These are phyloP conservation scores for Daphne laureola DNA, from an alignment of 441 rosid genomes.

Conservation along the genomic window DNA sequence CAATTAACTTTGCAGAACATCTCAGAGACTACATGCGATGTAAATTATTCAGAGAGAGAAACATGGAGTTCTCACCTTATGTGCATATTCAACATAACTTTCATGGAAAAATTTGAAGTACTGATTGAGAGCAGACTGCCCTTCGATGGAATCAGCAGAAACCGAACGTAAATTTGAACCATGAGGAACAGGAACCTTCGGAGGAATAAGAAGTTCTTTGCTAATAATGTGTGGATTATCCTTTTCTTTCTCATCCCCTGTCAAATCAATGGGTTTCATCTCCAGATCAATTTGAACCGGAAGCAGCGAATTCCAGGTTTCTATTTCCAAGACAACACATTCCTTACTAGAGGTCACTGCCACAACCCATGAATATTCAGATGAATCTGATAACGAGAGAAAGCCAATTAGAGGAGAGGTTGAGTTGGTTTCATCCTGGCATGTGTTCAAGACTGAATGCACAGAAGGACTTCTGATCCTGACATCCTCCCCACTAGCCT, in stretches of 20 bases:
- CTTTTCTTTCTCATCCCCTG: conserved; percentile 35
- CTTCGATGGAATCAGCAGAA: conserved; percentile 87
- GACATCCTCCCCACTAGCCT: conserved; percentile 67
- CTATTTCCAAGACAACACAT: conserved; percentile 84
- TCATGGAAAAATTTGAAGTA: conserved; percentile 91
- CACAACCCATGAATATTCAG: conserved; percentile 83
- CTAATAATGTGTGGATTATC: conserved; percentile 59
- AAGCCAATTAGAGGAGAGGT: conserved; percentile 56
- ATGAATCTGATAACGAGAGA: conserved; percentile 68
- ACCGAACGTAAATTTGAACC: conserved; percentile 61
- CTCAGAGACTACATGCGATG: too few species aligned
- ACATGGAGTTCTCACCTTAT: conserved; percentile 50
- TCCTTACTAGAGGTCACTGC: conserved; percentile 58
- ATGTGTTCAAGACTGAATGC: conserved; percentile 77
- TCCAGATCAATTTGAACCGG: conserved; percentile 48
- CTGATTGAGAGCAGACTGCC: conserved; percentile 78
- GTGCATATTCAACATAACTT: conserved; percentile 91
- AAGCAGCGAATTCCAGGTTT: conserved; percentile 71
- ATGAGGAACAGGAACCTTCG: conserved; percentile 73
- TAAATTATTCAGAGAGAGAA: neutral
- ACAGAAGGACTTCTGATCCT: conserved; percentile 68
- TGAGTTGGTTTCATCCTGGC: conserved; percentile 54
- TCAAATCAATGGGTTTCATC: conserved; percentile 20
- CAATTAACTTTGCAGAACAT: neutral
- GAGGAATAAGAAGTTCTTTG: conserved; percentile 88